These are phyloP conservation scores for Cucurbita maxima DNA, from an alignment of 306 rosid species.

Conservation along the genomic window DNA sequence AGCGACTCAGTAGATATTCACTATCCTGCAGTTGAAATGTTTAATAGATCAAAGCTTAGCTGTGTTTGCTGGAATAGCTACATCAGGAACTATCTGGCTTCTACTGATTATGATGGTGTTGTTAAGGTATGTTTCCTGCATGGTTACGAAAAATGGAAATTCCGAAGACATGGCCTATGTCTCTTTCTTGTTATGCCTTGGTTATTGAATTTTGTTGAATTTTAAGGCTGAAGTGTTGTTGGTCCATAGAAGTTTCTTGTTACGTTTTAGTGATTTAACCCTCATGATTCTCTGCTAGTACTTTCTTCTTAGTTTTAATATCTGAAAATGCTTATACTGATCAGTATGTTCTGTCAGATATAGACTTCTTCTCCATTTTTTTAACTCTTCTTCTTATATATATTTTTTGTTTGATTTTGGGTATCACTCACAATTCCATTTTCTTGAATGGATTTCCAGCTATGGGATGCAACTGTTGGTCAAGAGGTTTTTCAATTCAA, in stretches of 20 bases:
- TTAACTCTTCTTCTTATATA: not conserved
- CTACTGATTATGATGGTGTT: conserved; percentile 76
- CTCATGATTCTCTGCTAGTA: not conserved
- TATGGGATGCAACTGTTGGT: conserved; percentile 93
- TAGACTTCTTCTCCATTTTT: not conserved
- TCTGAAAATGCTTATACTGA: not conserved
- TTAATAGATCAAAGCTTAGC: conserved; percentile 68
- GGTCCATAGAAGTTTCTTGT: not conserved
- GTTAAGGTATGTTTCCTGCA: conserved; percentile 56
- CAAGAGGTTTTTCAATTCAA: conserved; percentile 56
- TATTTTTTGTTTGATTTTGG: not conserved
- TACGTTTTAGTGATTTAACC: not conserved
- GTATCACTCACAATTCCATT: conserved; percentile 11
- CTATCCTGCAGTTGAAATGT: conserved; percentile 76
- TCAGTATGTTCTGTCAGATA: not conserved
- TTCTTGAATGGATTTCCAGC: conserved; percentile 37
- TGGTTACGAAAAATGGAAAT: not conserved
- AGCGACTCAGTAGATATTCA: conserved; percentile 69
- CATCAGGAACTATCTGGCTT: conserved; percentile 81
- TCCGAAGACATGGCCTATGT: not conserved
- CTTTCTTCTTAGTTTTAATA: not conserved
- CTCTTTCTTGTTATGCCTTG: not conserved
- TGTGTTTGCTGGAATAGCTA: conserved; percentile 95
- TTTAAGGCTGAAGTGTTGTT: not conserved
- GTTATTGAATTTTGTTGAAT: not conserved